Conservation (phyloP, 1,139 yeast genomes). For the Geotrichum candidum region DNA sequence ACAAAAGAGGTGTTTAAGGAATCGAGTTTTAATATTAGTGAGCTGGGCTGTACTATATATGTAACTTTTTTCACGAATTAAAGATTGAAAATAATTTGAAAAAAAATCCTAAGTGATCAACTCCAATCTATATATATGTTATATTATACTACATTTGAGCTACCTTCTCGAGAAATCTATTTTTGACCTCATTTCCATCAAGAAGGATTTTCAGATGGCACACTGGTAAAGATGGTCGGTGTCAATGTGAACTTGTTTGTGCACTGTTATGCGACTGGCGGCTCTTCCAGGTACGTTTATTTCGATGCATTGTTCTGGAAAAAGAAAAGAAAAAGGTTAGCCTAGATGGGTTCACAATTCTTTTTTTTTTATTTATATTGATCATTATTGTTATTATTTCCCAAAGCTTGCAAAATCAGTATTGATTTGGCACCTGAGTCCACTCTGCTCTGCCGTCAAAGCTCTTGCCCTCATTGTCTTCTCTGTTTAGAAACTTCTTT, state of each 20-base stretch:
- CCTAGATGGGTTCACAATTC: too few species aligned
- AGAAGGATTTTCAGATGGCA: background rate
- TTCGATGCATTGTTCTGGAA: background rate
- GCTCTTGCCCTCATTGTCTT: too few species aligned
- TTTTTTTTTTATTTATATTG: too few species aligned
- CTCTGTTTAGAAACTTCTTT: too few species aligned
- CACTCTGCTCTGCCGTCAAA: background rate
- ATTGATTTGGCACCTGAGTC: background rate
- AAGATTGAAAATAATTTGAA: too few species aligned
- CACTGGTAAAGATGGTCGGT: background rate
- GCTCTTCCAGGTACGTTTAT: background rate
- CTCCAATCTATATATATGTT: too few species aligned
- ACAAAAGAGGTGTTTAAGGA: background rate
- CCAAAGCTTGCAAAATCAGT: background rate
- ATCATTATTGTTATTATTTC: background rate
- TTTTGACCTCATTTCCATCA: background rate
- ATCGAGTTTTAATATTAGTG: too few species aligned
- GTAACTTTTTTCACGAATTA: too few species aligned
- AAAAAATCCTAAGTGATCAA: too few species aligned
- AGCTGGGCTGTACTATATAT: too few species aligned
- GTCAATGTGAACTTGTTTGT: background rate
- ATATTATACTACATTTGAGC: too few species aligned
- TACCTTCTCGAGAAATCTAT: background rate
- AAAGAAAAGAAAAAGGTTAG: too few species aligned
- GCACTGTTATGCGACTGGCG: background rate